Evolutionary conservation across 352 stramenopile species (phyloP).

Genomic region (Phytopythium aichiense): DNA sequence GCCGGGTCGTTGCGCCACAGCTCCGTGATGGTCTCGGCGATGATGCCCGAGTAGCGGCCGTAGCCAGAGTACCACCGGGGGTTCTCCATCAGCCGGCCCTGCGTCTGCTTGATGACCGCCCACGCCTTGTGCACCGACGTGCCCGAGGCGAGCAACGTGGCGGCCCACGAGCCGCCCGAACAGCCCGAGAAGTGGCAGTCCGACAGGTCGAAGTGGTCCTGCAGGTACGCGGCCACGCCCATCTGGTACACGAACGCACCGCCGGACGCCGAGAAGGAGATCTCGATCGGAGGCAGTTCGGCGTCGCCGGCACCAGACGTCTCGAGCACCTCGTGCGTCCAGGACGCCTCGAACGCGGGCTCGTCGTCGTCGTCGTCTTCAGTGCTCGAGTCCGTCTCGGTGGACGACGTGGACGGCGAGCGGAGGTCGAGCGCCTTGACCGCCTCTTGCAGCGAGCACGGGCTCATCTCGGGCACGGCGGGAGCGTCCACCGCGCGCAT

Average conservation of each 20-base stretch:
- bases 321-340: constrained; percentile 11
- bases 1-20: constrained; percentile 52
- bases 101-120: constrained; percentile 48
- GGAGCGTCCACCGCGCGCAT: neutral
- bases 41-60: constrained; percentile 48
- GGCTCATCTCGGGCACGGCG: neutral
- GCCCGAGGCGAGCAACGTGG: constrained; percentile 38
- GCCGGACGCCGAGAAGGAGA: constrained; percentile 63
- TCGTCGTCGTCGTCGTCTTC: constrained; percentile 31
- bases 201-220: constrained; percentile 47
- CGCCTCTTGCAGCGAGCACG: neutral
- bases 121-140: constrained; percentile 44
- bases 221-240: constrained; percentile 61
- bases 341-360: constrained; percentile 3
- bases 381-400: constrained; percentile 24
- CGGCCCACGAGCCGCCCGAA: constrained; percentile 26
- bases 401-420: constrained; percentile 10
- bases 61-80: constrained; percentile 66
- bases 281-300: constrained; percentile 35
- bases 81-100: constrained; percentile 33
- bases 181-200: constrained; percentile 32
- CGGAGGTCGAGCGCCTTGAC: constrained; percentile 12
- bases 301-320: neutral
- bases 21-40: constrained; percentile 43
- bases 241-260: constrained; percentile 75